Conservation (phyloP, 2,329 filamentous ascomycete genomes). For the Ophiocordyceps australis region DNA sequence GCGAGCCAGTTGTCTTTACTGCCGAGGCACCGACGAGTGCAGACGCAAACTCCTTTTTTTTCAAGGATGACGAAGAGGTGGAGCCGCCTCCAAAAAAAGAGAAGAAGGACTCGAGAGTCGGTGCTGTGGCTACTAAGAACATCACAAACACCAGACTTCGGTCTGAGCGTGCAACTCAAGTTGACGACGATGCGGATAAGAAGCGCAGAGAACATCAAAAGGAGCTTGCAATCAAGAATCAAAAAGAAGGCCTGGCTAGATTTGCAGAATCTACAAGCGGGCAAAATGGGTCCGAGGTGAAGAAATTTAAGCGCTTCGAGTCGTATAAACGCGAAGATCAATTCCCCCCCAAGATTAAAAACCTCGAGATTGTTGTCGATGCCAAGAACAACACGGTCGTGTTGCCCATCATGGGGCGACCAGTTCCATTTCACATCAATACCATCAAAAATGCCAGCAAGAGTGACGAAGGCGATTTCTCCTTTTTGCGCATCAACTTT, state of each 20-base stretch:
- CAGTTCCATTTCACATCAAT: slow-evolving; percentile 91
- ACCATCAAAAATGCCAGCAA: slow-evolving; percentile 99
- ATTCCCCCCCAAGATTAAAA: slow-evolving; percentile 64
- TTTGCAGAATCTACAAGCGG: slow-evolving; percentile 75
- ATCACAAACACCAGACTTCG: slow-evolving; percentile 87
- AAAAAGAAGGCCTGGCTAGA: slow-evolving; percentile 67
- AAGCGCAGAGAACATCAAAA: slow-evolving; percentile 84
- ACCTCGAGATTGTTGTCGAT: slow-evolving; percentile 80
- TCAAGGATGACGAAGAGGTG: slow-evolving; percentile 87
- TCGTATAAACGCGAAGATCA: slow-evolving; percentile 98
- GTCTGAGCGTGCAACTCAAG: slow-evolving; percentile 74
- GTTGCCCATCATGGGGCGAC: slow-evolving; percentile 90
- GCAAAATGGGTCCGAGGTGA: slow-evolving; percentile 79
- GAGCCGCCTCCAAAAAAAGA: slow-evolving; percentile 78
- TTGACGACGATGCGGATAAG: slow-evolving; percentile 79
- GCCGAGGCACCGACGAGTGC: slow-evolving; percentile 82
- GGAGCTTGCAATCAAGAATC: slow-evolving; percentile 72
- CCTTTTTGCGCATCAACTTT: slow-evolving; percentile 92
- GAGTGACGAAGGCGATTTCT: slow-evolving; percentile 87
- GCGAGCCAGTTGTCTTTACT: slow-evolving; percentile 79
- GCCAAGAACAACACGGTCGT: slow-evolving; percentile 80
- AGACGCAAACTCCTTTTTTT: slow-evolving; percentile 94
- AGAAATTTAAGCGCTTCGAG: slow-evolving; percentile 98
- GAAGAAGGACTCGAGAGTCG: slow-evolving; percentile 67
- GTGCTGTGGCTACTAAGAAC: slow-evolving; percentile 82